Conservation (phyloP, 1,284 basidiomycete species). For the Papiliotrema flavescens region DNA sequence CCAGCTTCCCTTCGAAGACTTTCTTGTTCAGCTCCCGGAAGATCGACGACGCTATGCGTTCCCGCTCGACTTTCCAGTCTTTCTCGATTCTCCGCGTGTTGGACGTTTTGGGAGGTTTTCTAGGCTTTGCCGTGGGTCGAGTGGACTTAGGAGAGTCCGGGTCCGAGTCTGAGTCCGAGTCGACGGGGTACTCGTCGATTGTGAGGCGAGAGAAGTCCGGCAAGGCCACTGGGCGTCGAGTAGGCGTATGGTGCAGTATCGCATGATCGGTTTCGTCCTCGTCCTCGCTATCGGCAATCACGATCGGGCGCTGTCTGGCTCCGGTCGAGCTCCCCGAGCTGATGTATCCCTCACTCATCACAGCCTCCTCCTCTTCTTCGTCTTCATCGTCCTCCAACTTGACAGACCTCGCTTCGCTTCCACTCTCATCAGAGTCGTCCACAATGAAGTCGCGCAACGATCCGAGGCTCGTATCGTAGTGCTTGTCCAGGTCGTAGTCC, state of each 20-base stretch:
- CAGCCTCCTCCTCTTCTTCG: slow-evolving; percentile 5
- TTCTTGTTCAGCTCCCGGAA: slow-evolving; percentile 40
- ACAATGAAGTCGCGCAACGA: slow-evolving; percentile 44
- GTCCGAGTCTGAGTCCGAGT: slow-evolving; percentile 6
- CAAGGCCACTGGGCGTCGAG: not conserved
- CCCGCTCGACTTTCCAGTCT: slow-evolving; percentile 28
- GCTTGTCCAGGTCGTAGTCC: slow-evolving; percentile 10
- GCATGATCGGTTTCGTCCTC: not conserved
- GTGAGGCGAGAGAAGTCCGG: not conserved
- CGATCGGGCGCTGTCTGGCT: not conserved
- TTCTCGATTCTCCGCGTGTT: slow-evolving; percentile 9
- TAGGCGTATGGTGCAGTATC: not conserved
- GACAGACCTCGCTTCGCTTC: slow-evolving; percentile 6
- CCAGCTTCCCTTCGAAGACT: slow-evolving; percentile 38
- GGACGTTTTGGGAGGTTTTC: slow-evolving; percentile 5
- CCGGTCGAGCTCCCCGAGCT: not conserved
- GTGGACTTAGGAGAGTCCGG: not conserved
- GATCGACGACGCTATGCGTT: slow-evolving; percentile 28
- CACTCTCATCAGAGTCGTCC: slow-evolving; percentile 29
- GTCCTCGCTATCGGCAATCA: not conserved
- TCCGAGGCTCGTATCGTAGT: slow-evolving; percentile 29
- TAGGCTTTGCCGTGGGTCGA: not conserved
- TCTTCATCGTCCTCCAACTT: not conserved
- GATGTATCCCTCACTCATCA: not conserved
- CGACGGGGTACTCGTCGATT: not conserved